A percentile compares a stretch with the other conserved stretches of the same genome.
These are phyloP conservation scores for Tranzscheliella williamsii DNA, from an alignment of 1,284 basidiomycete species.

Conservation along the genomic window DNA sequence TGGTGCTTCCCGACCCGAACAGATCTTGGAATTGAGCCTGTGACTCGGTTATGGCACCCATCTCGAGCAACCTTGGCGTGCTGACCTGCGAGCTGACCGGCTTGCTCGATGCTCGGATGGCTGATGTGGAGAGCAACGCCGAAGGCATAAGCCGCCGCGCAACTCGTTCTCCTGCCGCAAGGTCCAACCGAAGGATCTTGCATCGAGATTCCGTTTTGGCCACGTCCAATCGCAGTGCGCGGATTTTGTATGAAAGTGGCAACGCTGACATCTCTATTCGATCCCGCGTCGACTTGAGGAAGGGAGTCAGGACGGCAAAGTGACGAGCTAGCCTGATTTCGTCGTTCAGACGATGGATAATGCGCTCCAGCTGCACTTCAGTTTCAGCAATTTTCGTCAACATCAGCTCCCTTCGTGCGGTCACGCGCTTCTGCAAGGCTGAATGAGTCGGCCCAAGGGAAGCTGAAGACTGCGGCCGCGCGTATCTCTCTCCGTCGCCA, in stretches of 20 bases:
- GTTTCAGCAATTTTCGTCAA: slow-evolving; percentile 68
- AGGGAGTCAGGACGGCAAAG: slow-evolving; percentile 52
- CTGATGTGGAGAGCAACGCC: slow-evolving; percentile 18
- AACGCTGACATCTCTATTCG: slow-evolving; percentile 49
- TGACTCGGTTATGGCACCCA: slow-evolving; percentile 16
- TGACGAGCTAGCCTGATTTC: slow-evolving; percentile 50
- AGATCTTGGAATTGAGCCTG: slow-evolving; percentile 36
- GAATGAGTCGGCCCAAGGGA: slow-evolving; percentile 24
- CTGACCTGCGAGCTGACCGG: slow-evolving; percentile 16
- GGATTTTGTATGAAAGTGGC: slow-evolving; percentile 37
- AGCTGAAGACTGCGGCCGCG: slow-evolving; percentile 26
- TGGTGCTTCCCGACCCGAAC: slow-evolving; percentile 10
- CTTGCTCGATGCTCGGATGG: slow-evolving; percentile 17
- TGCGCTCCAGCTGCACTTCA: slow-evolving; percentile 74
- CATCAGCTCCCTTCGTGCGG: slow-evolving; percentile 33
- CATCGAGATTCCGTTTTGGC: slow-evolving; percentile 36
- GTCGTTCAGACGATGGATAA: slow-evolving; percentile 22
- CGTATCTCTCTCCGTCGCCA: slow-evolving; percentile 1
- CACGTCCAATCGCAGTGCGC: slow-evolving; percentile 39
- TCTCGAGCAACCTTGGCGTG: slow-evolving; percentile 33
- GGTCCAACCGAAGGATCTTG: slow-evolving; percentile 38
- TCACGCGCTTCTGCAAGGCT: slow-evolving; percentile 23
- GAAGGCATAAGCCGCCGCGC: slow-evolving; percentile 18
- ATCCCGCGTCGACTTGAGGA: slow-evolving; percentile 51
- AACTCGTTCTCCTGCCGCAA: slow-evolving; percentile 36